Evolutionary conservation across 345 rosid species (phyloP), one percentile per base, ranked within the genome.

Genomic region (Gossypium sturtianum): DNA sequence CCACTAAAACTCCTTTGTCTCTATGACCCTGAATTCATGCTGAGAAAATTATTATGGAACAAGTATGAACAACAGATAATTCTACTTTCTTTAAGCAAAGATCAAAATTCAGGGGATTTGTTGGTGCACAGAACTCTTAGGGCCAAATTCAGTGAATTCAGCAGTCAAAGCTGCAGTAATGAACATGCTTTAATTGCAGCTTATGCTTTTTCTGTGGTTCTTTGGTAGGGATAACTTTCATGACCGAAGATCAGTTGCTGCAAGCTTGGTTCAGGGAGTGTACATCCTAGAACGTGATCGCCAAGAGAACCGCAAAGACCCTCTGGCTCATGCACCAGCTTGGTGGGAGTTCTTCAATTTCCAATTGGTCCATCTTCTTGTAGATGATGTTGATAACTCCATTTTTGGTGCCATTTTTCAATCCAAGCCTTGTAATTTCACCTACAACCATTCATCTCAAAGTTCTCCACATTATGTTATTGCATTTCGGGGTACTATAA

Each of bases 311-410:
- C 91, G 93, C 27, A 68, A 77, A 49, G 89, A 77, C 45, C 49
- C 80, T 20, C 73, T 81, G 72, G 87, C 89, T 70, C 86, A 82
- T 29, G 90, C 84, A n/a, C 62, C 82, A 9, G 85, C 84, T 7
- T 90, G 95, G 95, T 90, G 93, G 91, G 86, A 86, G 71, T 88
- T 82, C 75, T 87, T 88, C 80, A 75, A 86, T 77, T 89, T 90
- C 75, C 82, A 78, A 58, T 58, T 85, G 71, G 45, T 77, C 70
- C 81, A 74, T 70, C 57, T 76, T 34, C 87, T 90, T n/a, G 81
- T 86, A 3, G 91, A 90, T 77, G 85, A 90, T 48, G 84, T 71
- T 51, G 93, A 87, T 70, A 73, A 72, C 66, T 89, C 93, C 52
- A 82, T 89, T 68, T 88, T 88, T 70, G 95, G 93, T 70, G 95